Base-by-base conservation (phyloP, 805 yeast genomes). In the Lachancea thermotolerans region DNA sequence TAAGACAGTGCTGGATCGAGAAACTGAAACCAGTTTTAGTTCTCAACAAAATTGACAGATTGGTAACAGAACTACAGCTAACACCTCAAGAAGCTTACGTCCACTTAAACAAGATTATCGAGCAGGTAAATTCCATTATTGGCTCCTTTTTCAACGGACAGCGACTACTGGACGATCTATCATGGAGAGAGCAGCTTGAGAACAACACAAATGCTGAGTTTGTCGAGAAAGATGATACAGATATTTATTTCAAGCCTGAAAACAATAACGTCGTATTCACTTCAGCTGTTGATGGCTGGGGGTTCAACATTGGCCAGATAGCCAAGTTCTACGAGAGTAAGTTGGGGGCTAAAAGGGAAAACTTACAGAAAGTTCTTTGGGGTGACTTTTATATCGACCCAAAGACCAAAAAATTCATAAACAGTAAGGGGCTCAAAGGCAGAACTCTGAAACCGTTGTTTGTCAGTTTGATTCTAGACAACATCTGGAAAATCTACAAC, bases 281-380 rank as follows among this genome's bases (percentile, higher is more conserved):
- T 0, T 74, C 81, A 27, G 99, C 99, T 1, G 72, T 85, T 15
- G 99, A 93, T 66, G 98, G 98, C 10, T 93, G 99, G 98, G 99
- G 98, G 1, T 93, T 93, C 64, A 85, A 87, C 36, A 72, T 93
- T 41, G 79, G 86, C 42, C 96, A 93, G 53, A 85, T 93, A 65
- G 85, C 96, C 7, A 81, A 84, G 46, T 79, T 93, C 30, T 87
- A 88, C 61, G 93, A 84, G 66, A 78, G 78, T 40, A 88, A 88
- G 56, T 69, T 91, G 15, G 96, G 95, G 0, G 83, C 91, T 53
- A 85, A 86, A 51, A 80, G 89, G 50, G 78, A 79, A 15, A 86
- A 79, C 44, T 72, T 93, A 37, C 82, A 82, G 47, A 85, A 85
- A 57, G 88, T 89, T n/a, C 70, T 93, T 4, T 93, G 98, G 98